Evolutionary conservation across 2,329 filamentous ascomycete species (phyloP).

Genomic region (Colletotrichum eleusines): DNA sequence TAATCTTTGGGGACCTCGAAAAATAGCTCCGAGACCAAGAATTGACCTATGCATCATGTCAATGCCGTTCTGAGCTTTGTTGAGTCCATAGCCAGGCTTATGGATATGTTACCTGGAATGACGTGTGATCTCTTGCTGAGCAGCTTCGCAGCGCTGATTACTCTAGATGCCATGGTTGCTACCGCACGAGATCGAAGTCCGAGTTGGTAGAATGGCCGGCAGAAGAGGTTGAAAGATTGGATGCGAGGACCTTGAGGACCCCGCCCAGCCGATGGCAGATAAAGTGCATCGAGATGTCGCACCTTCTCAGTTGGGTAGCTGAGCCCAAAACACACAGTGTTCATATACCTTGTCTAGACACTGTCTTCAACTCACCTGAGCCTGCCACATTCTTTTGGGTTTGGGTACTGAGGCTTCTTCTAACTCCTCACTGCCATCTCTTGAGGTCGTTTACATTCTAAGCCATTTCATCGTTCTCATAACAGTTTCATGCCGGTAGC

Average conservation of each 20-base stretch:
- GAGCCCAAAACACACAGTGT: constrained; percentile 27
- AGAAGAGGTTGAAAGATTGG: no score
- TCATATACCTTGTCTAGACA: background rate
- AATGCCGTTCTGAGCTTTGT: background rate
- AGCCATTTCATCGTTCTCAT: background rate
- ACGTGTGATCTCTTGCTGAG: constrained; percentile 58
- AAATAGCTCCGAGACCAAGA: constrained; percentile 83
- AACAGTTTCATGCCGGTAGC: background rate
- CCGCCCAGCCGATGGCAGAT: constrained; percentile 21
- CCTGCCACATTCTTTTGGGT: no score
- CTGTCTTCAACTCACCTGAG: background rate
- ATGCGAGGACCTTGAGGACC: constrained; percentile 20
- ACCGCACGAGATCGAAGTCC: background rate
- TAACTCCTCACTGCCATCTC: background rate
- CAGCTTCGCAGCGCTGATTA: constrained; percentile 54
- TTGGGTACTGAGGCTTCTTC: background rate
- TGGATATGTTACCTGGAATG: constrained; percentile 46
- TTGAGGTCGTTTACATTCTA: background rate
- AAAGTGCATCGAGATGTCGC: constrained; percentile 27
- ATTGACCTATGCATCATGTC: constrained; percentile 66
- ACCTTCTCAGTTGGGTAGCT: constrained; percentile 35
- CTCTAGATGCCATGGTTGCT: constrained; percentile 35
- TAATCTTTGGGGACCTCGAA: constrained; percentile 91
- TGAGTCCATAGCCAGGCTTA: background rate
- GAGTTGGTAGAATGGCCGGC: background rate